Percentiles rank a stretch among this genome's conserved stretches.
phyloP scores from a whole-genome alignment of 108 stramenopile species.

The Cyclostephanos tholiformis region DNA sequence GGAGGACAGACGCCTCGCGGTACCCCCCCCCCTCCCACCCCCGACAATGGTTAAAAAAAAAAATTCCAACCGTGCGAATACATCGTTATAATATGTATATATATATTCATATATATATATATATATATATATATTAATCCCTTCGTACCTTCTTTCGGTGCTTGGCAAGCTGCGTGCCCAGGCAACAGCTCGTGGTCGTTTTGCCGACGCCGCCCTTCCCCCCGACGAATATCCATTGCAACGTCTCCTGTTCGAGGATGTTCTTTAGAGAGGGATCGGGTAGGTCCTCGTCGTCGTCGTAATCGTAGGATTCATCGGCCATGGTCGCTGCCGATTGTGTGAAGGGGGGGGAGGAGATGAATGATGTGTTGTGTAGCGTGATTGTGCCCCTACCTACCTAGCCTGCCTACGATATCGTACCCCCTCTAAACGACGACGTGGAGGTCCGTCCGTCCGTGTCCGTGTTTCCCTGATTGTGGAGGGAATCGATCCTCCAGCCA shows the following conservation, averaged over 20 bases:
- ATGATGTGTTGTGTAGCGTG: not conserved
- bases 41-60: too few relatives aligned
- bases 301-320: slow-evolving; percentile 46
- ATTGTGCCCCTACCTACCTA: too few relatives aligned
- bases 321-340: slow-evolving; percentile 12
- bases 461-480: too few relatives aligned
- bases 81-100: too few relatives aligned
- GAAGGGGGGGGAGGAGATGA: not conserved
- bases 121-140: not conserved
- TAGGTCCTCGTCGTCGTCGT: slow-evolving; percentile 83
- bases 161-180: slow-evolving; percentile 92
- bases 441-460: too few relatives aligned
- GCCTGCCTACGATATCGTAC: too few relatives aligned
- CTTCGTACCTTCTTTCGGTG: slow-evolving; percentile 78
- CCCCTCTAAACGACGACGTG: too few relatives aligned
- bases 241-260: slow-evolving; percentile 92
- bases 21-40: too few relatives aligned
- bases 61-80: too few relatives aligned
- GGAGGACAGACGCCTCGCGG: too few relatives aligned
- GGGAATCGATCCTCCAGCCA: too few relatives aligned
- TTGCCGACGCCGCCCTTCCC: slow-evolving; percentile 99
- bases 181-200: slow-evolving; percentile 96
- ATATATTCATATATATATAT: too few relatives aligned
- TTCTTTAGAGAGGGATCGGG: slow-evolving; percentile 92
- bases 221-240: slow-evolving; percentile 99